Conservation (phyloP, 2,329 filamentous ascomycete genomes). For the Colletotrichum tamarilloi region DNA sequence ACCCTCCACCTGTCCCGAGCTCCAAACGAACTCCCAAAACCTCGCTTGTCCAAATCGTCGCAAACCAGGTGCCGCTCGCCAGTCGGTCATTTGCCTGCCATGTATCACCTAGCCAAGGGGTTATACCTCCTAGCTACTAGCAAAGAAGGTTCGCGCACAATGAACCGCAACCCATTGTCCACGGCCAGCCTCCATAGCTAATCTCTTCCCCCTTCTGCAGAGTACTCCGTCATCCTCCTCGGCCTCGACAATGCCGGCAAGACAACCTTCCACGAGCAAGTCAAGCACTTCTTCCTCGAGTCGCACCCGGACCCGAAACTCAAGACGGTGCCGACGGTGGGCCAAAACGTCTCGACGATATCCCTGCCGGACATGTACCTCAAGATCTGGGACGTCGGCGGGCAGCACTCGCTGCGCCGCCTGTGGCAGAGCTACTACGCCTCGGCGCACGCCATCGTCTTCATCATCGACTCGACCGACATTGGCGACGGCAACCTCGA, state of each 20-base stretch:
- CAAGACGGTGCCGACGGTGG: conserved; percentile 95
- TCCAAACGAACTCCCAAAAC: not conserved
- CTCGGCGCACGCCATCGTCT: conserved; percentile 95
- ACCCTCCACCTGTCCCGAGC: conserved; percentile 11
- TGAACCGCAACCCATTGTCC: not conserved
- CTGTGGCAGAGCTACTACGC: conserved; percentile 98
- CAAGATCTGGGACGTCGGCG: conserved; percentile 98
- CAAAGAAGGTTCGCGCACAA: conserved; percentile 80
- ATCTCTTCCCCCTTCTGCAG: conserved; percentile 55
- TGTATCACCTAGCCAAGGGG: conserved; percentile 97
- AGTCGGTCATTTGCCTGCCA: conserved; percentile 49
- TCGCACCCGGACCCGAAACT: conserved; percentile 71
- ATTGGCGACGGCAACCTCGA: conserved; percentile 82
- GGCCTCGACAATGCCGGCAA: conserved; percentile 98
- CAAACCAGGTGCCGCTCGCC: conserved; percentile 6
- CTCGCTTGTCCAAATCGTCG: not conserved
- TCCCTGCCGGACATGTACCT: conserved; percentile 94
- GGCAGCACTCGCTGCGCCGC: conserved; percentile 87
- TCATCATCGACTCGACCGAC: conserved; percentile 96
- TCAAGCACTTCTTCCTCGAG: conserved; percentile 86
- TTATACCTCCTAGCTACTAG: conserved; percentile 95
- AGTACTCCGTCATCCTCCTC: conserved; percentile 97
- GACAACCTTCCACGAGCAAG: conserved; percentile 96
- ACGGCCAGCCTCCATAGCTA: conserved; percentile 8
- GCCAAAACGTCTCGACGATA: conserved; percentile 95